Evolutionary conservation across 179 eudicot species (phyloP).

Genomic region (Silene coronaria): DNA sequence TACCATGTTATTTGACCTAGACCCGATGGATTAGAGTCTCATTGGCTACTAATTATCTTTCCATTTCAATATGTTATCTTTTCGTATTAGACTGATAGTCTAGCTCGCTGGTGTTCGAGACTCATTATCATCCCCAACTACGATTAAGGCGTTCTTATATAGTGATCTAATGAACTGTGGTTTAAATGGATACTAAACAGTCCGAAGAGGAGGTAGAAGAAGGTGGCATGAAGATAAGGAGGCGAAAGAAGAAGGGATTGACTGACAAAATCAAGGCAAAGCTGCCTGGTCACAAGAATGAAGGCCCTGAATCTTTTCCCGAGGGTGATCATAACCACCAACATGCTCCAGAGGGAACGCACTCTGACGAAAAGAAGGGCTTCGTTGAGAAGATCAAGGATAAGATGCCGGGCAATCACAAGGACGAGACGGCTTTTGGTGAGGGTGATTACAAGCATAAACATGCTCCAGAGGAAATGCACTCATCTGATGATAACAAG

Average conservation of each 20-base stretch:
- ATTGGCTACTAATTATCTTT: no score
- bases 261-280: constrained; percentile 30
- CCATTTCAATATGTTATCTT: no score
- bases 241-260: constrained; percentile 43
- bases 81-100: no score
- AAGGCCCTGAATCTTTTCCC: not conserved
- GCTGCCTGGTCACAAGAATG: constrained; percentile 22
- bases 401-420: constrained; percentile 43
- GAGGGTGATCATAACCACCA: not conserved
- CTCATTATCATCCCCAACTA: not conserved
- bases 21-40: no score
- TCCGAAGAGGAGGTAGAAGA: constrained; percentile 49
- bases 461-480: constrained; percentile 2
- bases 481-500: constrained; percentile 31
- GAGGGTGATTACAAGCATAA: not conserved
- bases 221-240: constrained; percentile 37
- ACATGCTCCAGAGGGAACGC: constrained; percentile 2
- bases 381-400: constrained; percentile 43
- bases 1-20: no score
- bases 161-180: not conserved
- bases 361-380: constrained; percentile 36
- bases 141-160: not conserved
- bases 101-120: no score
- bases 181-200: constrained; percentile 18
- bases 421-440: constrained; percentile 19